A percentile compares a stretch with the other conserved stretches of the same genome.
Evolutionary conservation across 257 asterid genomes (phyloP).

Genomic region (Voacanga thouarsii): DNA sequence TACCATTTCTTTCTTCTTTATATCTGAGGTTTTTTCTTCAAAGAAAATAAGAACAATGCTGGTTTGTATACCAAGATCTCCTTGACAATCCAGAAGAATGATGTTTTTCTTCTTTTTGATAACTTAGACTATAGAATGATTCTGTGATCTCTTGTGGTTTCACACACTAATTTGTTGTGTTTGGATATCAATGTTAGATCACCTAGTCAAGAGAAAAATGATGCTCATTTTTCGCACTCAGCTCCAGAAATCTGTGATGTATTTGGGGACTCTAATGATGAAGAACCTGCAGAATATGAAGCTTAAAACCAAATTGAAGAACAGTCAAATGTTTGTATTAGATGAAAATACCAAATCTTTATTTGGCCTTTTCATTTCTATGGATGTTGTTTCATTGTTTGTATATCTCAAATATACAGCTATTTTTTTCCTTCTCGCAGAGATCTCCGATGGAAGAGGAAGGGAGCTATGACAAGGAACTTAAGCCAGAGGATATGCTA

Average conservation of each 20-base stretch:
- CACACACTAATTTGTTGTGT: background rate
- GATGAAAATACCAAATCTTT: conserved; percentile 10
- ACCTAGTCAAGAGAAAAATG: conserved; percentile 57
- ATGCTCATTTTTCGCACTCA: conserved; percentile 48
- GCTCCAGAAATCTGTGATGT: conserved; percentile 92
- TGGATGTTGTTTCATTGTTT: conserved; percentile 8
- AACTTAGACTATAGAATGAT: background rate
- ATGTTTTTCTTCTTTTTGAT: background rate
- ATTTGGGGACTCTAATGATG: conserved; percentile 86
- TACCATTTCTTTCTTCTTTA: background rate
- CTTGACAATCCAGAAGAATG: background rate
- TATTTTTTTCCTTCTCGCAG: conserved; percentile 32
- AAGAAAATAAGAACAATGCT: background rate
- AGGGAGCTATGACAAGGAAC: conserved; percentile 56
- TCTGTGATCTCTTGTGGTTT: background rate
- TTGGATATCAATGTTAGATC: conserved; percentile 44
- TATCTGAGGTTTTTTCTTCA: background rate
- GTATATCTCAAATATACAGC: conserved; percentile 10
- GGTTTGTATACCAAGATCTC: background rate
- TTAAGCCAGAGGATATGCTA: conserved; percentile 80
- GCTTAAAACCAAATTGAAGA: conserved; percentile 52
- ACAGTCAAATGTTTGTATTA: conserved; percentile 46
- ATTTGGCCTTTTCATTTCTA: conserved; percentile 10
- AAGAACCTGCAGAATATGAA: conserved; percentile 56
- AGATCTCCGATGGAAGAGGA: conserved; percentile 73